phyloP scores from a whole-genome alignment of 1,139 yeast species.

The Eremothecium sinecaudum region DNA sequence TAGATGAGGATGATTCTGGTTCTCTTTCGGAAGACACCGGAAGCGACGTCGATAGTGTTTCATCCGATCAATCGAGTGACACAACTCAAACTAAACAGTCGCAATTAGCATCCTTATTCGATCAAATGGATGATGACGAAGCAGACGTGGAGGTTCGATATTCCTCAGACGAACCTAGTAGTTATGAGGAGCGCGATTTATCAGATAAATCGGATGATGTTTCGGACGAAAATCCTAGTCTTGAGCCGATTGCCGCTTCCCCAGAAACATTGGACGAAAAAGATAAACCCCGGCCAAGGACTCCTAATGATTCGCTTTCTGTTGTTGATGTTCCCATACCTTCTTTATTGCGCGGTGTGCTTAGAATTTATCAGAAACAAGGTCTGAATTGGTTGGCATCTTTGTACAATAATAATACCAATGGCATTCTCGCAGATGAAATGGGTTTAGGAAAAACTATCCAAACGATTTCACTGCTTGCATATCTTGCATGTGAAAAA shows the following conservation, averaged over 20 bases:
- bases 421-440: constrained; percentile 96
- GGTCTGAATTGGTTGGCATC: constrained; percentile 98
- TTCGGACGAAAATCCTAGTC: constrained; percentile 31
- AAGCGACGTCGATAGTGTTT: neutral
- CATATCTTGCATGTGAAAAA: constrained; percentile 88
- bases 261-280: constrained; percentile 11
- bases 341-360: constrained; percentile 64
- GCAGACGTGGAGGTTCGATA: constrained; percentile 16
- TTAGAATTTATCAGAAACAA: constrained; percentile 89
- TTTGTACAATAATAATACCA: constrained; percentile 80
- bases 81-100: constrained; percentile 1
- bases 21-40: constrained; percentile 2
- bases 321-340: constrained; percentile 70
- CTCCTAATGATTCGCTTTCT: constrained; percentile 33
- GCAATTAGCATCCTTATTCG: constrained; percentile 21
- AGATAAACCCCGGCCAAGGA: constrained; percentile 10
- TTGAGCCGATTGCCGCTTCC: constrained; percentile 3
- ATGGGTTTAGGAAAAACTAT: constrained; percentile 98
- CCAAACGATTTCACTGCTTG: constrained; percentile 80
- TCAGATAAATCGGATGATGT: constrained; percentile 22
- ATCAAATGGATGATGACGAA: constrained; percentile 18
- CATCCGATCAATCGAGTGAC: constrained; percentile 1
- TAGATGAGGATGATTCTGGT: constrained; percentile 11
- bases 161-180: constrained; percentile 15
- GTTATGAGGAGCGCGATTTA: constrained; percentile 16